Evolutionary conservation across 2,329 filamentous ascomycete genomes (phyloP), one percentile per base, ranked within the genome.

Genomic region (Blastomyces parvus): DNA sequence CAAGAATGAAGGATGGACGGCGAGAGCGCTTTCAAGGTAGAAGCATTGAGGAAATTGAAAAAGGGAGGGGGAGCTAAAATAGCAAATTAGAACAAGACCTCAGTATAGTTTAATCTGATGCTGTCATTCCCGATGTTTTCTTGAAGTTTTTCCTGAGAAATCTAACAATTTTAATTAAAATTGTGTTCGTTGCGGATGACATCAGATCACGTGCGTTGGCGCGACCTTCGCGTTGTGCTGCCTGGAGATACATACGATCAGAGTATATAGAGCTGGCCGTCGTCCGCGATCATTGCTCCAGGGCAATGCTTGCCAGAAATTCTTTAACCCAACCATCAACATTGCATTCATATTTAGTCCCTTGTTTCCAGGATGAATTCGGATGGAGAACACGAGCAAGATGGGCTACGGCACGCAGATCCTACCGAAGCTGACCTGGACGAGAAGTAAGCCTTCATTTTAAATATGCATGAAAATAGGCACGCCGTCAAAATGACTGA

Each of bases 361-460:
- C 30, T 33, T 44, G 33, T n/a, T 48, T 42, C 33, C 44, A n/a
- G 8, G 25, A 61, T 61, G 50, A 48, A 53, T 61, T 46, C 50
- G 30, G 59, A 53, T 17, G 46, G 30, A 40, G 38, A 27, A 53
- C 36, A 27, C 1, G 44, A 61, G 2, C 11, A 6, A 55, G 48
- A 53, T 5, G 48, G 13, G 19, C 7, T 42, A 19, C 46, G 30
- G 42, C 44, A 8, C 17, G n/a, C 2, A 30, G 50, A 38, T 4
- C 62, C 66, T 66, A 77, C 72, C 13, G 74, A 79, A 64, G 74
- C 78, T 66, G 78, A 81, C 62, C 74, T 84, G 25, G 77, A 83
- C 66, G 76, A 79, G 61, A 83, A 83, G 73, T 81, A 67, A 63
- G 68, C 14, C 33, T 11, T 19, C 14, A 3, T n/a, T 2, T 38